Evolutionary conservation across 2,329 filamentous ascomycete genomes (phyloP).

Genomic region (Botrytis elliptica): DNA sequence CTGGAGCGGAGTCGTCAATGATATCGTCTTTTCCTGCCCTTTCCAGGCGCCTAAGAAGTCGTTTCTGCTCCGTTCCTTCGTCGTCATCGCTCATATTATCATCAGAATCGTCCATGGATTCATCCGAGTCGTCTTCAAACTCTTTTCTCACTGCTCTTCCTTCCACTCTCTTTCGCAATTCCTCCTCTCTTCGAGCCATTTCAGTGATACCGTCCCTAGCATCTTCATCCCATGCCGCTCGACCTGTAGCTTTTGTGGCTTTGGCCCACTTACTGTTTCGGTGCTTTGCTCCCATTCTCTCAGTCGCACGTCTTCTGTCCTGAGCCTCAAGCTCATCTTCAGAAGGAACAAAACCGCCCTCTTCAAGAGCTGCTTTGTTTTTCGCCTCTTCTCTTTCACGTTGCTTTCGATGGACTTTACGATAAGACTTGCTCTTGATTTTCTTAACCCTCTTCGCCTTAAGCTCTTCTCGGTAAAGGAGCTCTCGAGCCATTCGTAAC

Average conservation of each 20-base stretch:
- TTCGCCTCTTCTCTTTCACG: conserved; percentile 57
- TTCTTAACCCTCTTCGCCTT: conserved; percentile 93
- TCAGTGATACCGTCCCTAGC: conserved; percentile 63
- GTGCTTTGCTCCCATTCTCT: conserved; percentile 69
- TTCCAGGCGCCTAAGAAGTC: conserved; percentile 50
- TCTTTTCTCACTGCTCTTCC: conserved; percentile 55
- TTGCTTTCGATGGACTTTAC: conserved; percentile 84
- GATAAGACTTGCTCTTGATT: conserved; percentile 97
- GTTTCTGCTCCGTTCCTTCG: conserved; percentile 48
- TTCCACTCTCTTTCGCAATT: conserved; percentile 63
- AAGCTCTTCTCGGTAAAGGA: conserved; percentile 84
- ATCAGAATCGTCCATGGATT: conserved; percentile 57
- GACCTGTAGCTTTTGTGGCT: conserved; percentile 62
- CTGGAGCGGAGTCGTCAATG: conserved; percentile 50
- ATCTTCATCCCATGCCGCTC: conserved; percentile 68
- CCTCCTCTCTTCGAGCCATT: conserved; percentile 65
- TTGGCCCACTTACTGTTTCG: conserved; percentile 72
- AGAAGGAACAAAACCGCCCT: conserved; percentile 58
- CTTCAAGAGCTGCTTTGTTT: conserved; percentile 56
- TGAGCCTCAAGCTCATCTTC: conserved; percentile 64
- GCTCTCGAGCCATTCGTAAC: conserved; percentile 75
- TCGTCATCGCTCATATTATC: conserved; percentile 53
- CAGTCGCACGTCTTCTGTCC: conserved; percentile 64
- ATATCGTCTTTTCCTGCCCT: conserved; percentile 46
- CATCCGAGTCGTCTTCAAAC: conserved; percentile 47